Conservation (phyloP, 306 rosid species). For the Acacia melanoxylon region DNA sequence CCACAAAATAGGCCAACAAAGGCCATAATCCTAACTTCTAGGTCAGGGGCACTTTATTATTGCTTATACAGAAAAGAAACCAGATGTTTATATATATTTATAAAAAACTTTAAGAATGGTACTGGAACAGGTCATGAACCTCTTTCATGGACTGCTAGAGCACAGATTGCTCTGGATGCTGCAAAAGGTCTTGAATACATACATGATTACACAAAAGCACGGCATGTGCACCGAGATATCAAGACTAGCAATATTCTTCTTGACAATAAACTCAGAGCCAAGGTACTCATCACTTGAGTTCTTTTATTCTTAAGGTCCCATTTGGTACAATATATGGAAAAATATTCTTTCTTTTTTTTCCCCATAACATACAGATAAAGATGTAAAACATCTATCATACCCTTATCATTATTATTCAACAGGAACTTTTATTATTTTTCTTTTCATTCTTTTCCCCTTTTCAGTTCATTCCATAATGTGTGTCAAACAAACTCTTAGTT, state of each 20-base stretch:
- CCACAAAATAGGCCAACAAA: neutral
- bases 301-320: neutral
- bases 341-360: neutral
- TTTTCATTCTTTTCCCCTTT: too few relatives aligned
- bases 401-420: neutral
- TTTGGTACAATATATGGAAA: neutral
- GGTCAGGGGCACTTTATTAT: neutral
- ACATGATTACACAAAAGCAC: constrained; percentile 69
- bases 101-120: constrained; percentile 21
- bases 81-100: neutral
- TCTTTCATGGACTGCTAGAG: constrained; percentile 69
- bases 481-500: too few relatives aligned
- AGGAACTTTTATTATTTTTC: neutral
- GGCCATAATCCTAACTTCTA: neutral
- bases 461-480: neutral
- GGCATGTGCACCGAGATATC: constrained; percentile 75
- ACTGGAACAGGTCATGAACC: constrained; percentile 53
- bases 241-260: constrained; percentile 79
- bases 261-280: constrained; percentile 61
- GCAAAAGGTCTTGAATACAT: constrained; percentile 85
- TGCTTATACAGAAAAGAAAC: neutral
- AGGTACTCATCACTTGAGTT: constrained; percentile 43
- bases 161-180: constrained; percentile 68
- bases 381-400: neutral
- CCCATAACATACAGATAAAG: neutral